phyloP scores from a whole-genome alignment of 1,139 yeast genomes.

The Yamadazyma atlantica region DNA sequence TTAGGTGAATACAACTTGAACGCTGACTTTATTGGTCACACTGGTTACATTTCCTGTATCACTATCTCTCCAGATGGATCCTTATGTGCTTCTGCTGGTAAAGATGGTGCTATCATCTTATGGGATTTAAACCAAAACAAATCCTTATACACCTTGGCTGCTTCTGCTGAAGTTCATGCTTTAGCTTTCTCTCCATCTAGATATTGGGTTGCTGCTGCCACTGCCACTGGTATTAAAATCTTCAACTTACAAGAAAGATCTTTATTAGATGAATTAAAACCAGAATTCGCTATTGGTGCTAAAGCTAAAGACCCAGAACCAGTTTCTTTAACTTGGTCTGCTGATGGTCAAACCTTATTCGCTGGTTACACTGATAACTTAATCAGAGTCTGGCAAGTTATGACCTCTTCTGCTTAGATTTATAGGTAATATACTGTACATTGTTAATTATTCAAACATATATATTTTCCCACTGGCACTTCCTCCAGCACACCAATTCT shows the following conservation, averaged over 20 bases:
- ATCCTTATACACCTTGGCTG: slow-evolving; percentile 91
- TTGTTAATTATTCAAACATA: slow-evolving; percentile 41
- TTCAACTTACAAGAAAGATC: slow-evolving; percentile 96
- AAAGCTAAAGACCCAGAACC: slow-evolving; percentile 98
- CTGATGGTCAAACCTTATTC: slow-evolving; percentile 99
- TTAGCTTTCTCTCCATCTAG: slow-evolving; percentile 99
- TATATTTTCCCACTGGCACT: slow-evolving; percentile 92
- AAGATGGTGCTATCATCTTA: slow-evolving; percentile 98
- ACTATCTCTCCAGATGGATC: slow-evolving; percentile 99
- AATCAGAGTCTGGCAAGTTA: slow-evolving; percentile 99
- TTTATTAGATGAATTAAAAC: slow-evolving; percentile 97
- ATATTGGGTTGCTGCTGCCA: slow-evolving; percentile 99
- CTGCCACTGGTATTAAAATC: slow-evolving; percentile 96
- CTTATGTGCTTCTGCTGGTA: slow-evolving; percentile 98
- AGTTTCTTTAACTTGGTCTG: slow-evolving; percentile 98
- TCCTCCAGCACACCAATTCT: slow-evolving; percentile 92
- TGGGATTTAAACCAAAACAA: slow-evolving; percentile 94
- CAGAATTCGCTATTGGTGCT: slow-evolving; percentile 90
- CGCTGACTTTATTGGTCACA: slow-evolving; percentile 99
- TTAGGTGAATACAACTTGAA: slow-evolving; percentile 79
- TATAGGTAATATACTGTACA: neutral
- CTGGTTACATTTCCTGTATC: slow-evolving; percentile 97
- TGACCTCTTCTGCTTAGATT: slow-evolving; percentile 74
- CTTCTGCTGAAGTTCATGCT: slow-evolving; percentile 97
- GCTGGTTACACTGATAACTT: slow-evolving; percentile 99